Conservation (phyloP, 2,329 filamentous ascomycete species). For the Rosellinia necatrix region DNA sequence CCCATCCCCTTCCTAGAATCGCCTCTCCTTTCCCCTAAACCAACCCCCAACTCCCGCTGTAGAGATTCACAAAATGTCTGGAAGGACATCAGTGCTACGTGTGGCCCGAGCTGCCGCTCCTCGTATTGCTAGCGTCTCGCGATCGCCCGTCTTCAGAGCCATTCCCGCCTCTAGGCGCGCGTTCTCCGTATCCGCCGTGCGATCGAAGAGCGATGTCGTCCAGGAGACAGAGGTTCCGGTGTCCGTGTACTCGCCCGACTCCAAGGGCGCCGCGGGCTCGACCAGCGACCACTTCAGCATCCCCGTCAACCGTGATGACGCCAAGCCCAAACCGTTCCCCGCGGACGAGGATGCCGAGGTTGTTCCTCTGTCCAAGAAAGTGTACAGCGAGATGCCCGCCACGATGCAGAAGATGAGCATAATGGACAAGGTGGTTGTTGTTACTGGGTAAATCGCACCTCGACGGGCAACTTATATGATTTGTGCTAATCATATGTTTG, state of each 20-base stretch:
- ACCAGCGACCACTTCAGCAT: slow-evolving; percentile 59
- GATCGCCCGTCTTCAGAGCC: slow-evolving; percentile 33
- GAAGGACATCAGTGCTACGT: slow-evolving; percentile 39
- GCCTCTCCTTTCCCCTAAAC: background rate
- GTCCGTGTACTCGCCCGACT: slow-evolving; percentile 55
- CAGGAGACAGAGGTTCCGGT: slow-evolving; percentile 63
- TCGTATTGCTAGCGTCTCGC: slow-evolving; percentile 32
- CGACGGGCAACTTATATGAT: no score
- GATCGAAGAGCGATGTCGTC: slow-evolving; percentile 56
- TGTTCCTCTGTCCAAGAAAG: slow-evolving; percentile 56
- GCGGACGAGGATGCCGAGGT: slow-evolving; percentile 54
- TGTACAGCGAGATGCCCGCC: slow-evolving; percentile 61
- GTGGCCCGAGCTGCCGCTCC: slow-evolving; percentile 40
- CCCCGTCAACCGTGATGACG: slow-evolving; percentile 53
- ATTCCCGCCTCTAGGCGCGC: slow-evolving; percentile 41
- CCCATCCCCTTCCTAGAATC: background rate
- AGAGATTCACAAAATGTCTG: slow-evolving; percentile 38
- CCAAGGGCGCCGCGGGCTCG: slow-evolving; percentile 48
- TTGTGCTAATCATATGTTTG: no score
- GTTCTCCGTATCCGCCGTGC: slow-evolving; percentile 45
- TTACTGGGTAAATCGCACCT: slow-evolving; percentile 64
- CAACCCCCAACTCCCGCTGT: slow-evolving; percentile 6
- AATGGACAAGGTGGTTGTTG: slow-evolving; percentile 70
- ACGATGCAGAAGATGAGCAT: slow-evolving; percentile 73
- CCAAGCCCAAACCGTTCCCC: slow-evolving; percentile 49